These are phyloP conservation scores for Suhomyces bolitotheri DNA, from an alignment of 1,139 yeast species.

Conservation along the genomic window DNA sequence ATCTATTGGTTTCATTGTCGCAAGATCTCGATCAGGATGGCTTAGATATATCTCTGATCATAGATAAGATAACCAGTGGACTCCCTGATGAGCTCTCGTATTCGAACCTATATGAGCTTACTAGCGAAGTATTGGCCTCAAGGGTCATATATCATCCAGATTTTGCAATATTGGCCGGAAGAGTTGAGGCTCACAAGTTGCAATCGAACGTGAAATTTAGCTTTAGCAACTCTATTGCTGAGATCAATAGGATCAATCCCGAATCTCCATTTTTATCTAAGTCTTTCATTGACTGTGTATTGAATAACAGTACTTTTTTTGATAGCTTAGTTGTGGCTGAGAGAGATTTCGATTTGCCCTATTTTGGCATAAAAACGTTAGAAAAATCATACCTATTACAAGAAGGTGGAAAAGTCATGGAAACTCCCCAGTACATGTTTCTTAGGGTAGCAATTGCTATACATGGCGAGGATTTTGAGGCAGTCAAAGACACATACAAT, in stretches of 20 bases:
- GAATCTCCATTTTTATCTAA: constrained; percentile 23
- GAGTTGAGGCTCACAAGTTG: constrained; percentile 38
- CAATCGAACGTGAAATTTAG: constrained; percentile 27
- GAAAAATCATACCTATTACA: constrained; percentile 48
- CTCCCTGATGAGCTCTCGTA: constrained; percentile 36
- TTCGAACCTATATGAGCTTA: constrained; percentile 37
- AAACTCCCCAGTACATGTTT: constrained; percentile 53
- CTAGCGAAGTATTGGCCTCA: constrained; percentile 49
- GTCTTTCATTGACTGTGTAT: constrained; percentile 32
- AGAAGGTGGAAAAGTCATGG: constrained; percentile 37
- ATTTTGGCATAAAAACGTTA: constrained; percentile 56
- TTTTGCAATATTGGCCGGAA: constrained; percentile 48
- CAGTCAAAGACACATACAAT: constrained; percentile 50
- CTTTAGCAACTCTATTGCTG: constrained; percentile 38
- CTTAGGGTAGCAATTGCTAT: constrained; percentile 57
- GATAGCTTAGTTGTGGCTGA: constrained; percentile 36
- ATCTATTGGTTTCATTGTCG: constrained; percentile 14
- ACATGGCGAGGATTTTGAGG: constrained; percentile 40
- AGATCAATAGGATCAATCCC: background rate
- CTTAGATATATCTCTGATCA: constrained; percentile 25
- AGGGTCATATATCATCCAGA: constrained; percentile 49
- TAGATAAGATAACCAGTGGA: constrained; percentile 24
- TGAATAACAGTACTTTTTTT: constrained; percentile 31
- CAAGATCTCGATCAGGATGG: constrained; percentile 22
- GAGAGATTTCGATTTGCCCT: constrained; percentile 45